Base-by-base conservation (phyloP, 2,329 filamentous ascomycete genomes). In the Huntiella savannae region DNA sequence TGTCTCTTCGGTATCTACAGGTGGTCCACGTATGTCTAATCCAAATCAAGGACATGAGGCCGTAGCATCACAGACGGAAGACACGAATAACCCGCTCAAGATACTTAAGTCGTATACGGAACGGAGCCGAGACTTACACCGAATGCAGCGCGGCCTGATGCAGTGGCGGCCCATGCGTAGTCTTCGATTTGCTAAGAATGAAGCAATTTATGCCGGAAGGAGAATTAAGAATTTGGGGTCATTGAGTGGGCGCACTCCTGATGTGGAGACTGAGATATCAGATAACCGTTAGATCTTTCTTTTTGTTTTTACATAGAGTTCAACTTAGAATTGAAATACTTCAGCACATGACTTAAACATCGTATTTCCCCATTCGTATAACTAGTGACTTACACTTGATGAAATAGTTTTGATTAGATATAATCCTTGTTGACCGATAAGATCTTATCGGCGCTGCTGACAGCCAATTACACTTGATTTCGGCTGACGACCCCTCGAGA, bases 121-220 rank as follows among this genome's bases (percentile, higher is more conserved):
- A 48, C 71, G 76, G 51, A 84, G 79, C 57, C 75, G 80, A 52
- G 77, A 82, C 40, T 69, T 95, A 58, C 80, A 87, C 59, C 74
- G 87, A 1, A 85, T 87, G 63, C 86, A 95, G 54, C 71, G 87
- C 8, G 88, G 88, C 0, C 56, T 94, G 57, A 93, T 95, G 84
- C 88, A 96, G 60, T 96, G 87, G 86, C 82, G 78, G 56, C 87
- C 88, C 0, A 82, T 87, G 58, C 71, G 88, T 36, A 94, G 94
- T 58, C 68, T 76, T 16, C 76, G 78, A 53, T 96, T 95, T 59
- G 87, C 79, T 38, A 93, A 91, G 63, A 71, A 95, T 55, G 83
- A 96, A 65, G 76, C 82, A 1, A 79, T 81, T 55, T 87, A 79
- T 62, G 84, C 82, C 0, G 61, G 86, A 4, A 69, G 77, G 39